phyloP scores from a whole-genome alignment of 1,284 basidiomycete species.

The Trichosporon sp. region DNA sequence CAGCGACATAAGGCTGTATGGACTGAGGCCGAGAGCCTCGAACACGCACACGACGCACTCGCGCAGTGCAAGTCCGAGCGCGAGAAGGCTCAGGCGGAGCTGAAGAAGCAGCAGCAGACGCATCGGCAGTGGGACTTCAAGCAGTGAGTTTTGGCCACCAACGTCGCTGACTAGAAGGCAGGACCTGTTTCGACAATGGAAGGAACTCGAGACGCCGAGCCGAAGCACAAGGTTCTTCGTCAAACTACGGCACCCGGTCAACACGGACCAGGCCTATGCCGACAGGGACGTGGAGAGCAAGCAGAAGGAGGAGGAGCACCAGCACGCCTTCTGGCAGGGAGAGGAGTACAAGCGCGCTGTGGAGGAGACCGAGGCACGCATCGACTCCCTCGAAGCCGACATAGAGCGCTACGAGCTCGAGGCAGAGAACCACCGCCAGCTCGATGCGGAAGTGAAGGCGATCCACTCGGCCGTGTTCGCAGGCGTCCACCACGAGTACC shows the following conservation, averaged over 20 bases:
- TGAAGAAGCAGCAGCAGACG: not conserved
- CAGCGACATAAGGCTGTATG: not conserved
- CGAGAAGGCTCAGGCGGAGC: not conserved
- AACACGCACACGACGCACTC: not conserved
- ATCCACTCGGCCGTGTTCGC: not conserved
- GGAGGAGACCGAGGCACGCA: not conserved
- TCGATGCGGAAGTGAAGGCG: not conserved
- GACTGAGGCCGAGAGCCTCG: not conserved
- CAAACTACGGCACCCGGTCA: not conserved
- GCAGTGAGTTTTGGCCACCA: not conserved
- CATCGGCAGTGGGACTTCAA: not conserved
- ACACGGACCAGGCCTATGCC: not conserved
- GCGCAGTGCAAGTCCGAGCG: not conserved
- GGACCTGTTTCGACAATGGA: not conserved
- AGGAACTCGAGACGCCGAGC: not conserved
- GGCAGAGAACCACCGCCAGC: not conserved
- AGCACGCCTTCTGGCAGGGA: slow-evolving; percentile 9
- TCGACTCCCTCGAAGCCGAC: not conserved
- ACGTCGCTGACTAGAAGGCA: not conserved
- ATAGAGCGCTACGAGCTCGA: not conserved
- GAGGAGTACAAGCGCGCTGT: not conserved
- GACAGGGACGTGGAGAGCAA: not conserved
- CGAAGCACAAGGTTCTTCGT: not conserved
- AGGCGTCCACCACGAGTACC: not conserved
- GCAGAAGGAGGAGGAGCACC: slow-evolving; percentile 3